Evolutionary conservation across 208 protist genomes (phyloP).

Genomic region (Vickermania ingenoplastis): DNA sequence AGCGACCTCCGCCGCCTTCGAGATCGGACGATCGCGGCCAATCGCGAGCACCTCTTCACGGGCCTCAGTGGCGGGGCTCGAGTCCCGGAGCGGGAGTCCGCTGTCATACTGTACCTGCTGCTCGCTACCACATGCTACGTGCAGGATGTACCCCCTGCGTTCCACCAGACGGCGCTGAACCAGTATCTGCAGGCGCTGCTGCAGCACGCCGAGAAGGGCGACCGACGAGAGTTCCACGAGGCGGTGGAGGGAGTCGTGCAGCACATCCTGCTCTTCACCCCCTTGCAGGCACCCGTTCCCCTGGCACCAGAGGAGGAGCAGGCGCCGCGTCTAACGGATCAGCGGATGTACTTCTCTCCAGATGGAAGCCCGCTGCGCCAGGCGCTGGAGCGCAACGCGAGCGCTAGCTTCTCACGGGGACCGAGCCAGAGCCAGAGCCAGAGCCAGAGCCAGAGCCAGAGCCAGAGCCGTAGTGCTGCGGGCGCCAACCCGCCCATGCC

Average conservation of each 20-base stretch:
- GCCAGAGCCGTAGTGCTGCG: not conserved
- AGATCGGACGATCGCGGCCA: not conserved
- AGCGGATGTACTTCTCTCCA: not conserved
- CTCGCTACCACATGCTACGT: constrained; percentile 16
- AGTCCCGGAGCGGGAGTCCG: constrained; percentile 1
- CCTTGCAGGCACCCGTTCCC: constrained; percentile 12
- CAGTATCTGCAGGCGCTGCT: constrained; percentile 15
- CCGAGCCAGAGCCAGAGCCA: not conserved
- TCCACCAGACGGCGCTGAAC: constrained; percentile 14
- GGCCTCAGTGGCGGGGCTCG: not conserved
- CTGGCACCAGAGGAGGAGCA: not conserved
- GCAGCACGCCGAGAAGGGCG: constrained; percentile 18
- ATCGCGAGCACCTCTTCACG: not conserved
- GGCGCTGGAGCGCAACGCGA: not conserved
- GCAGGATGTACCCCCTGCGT: constrained; percentile 15
- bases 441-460: not conserved
- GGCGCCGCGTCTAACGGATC: not conserved
- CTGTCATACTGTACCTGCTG: constrained; percentile 16
- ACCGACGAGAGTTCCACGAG: constrained; percentile 13
- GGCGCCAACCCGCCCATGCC: not conserved
- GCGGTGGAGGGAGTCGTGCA: constrained; percentile 26
- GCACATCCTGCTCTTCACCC: constrained; percentile 32
- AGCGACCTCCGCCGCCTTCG: not conserved
- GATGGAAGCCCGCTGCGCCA: not conserved
- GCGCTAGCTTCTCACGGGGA: not conserved